phyloP scores from a whole-genome alignment of 108 stramenopile species.

The Epipyxis sp. region DNA sequence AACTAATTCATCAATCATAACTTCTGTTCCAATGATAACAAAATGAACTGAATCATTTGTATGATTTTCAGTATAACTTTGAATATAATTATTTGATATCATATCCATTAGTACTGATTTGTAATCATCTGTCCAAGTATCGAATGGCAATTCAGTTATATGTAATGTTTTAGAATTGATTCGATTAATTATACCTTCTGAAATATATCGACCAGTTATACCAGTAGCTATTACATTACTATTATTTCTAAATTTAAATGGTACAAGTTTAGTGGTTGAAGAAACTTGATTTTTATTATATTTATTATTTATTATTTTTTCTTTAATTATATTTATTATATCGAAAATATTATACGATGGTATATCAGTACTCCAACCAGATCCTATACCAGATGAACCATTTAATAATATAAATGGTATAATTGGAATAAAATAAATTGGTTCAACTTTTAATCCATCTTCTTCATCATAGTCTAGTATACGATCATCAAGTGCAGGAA shows the following conservation, averaged over 20 bases:
- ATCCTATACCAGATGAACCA: constrained; percentile 87
- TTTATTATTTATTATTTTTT: constrained; percentile 58
- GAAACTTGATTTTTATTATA: constrained; percentile 59
- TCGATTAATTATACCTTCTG: constrained; percentile 54
- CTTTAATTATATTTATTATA: constrained; percentile 68
- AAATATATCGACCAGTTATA: constrained; percentile 31
- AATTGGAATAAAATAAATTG: constrained; percentile 87
- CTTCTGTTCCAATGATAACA: constrained; percentile 57
- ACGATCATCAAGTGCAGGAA: constrained; percentile 96
- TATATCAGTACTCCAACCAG: constrained; percentile 84
- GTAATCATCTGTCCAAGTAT: constrained; percentile 78
- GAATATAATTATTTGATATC: constrained; percentile 57
- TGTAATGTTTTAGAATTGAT: constrained; percentile 51
- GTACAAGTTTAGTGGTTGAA: constrained; percentile 47
- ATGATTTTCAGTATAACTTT: constrained; percentile 71
- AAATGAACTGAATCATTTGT: constrained; percentile 75
- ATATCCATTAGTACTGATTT: constrained; percentile 65
- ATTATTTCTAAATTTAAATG: background rate
- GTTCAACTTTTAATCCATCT: constrained; percentile 94
- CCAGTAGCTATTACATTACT: background rate
- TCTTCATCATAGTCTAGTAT: constrained; percentile 86
- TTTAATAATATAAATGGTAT: constrained; percentile 75
- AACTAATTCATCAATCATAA: constrained; percentile 51
- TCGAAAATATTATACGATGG: constrained; percentile 77
- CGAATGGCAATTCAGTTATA: constrained; percentile 80